Base-by-base conservation (phyloP, 129 eudicot species). In the Lactuca saligna region DNA sequence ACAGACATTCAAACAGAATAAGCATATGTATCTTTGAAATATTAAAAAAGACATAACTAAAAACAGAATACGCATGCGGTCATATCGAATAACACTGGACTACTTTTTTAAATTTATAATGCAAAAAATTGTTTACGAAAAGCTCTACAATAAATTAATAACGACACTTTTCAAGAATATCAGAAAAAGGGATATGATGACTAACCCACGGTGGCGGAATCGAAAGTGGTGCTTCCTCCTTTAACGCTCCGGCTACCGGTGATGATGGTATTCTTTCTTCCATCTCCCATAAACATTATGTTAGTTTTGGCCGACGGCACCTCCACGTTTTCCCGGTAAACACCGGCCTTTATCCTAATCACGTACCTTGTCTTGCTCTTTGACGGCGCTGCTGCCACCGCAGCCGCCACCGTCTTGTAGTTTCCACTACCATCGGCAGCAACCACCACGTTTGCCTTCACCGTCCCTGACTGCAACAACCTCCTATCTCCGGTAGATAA, bases 201-300 rank as follows among this genome's bases (percentile, higher is more conserved):
- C 86, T 71, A 17, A 86, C 93, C 88, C 55, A 86, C 93, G 9
- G 93, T 86, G 14, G 93, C 93, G 20, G 93, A 86, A n/a, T 86
- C 55, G 78, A 80, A 86, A 51, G 93, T 86, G 12, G 93, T 86
- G 86, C 79, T 78, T 57, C 93, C 93, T 46, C 84, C 93, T n/a
- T 8, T 39, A 0, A 86, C 88, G 61, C 84, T 86, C 57, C 68
- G 72, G 42, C 81, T 86, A 2, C 70, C 93, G 3, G 93, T 86
- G 58, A 86, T 83, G 25, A 86, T 83, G 0, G 93, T 86, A 8
- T 9, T 83, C 2, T 17, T 72, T 49, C 88, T 81, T 17, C 93
- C 93, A 54, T 86, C 93, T 31, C 93, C 93, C 48, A 86, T 11
- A 67, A 86, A 86, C 93, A 86, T 86, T 5, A 86, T 75, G 55